Evolutionary conservation across 768 basidiomycete genomes (phyloP).

Genomic region (Boletales sp.): DNA sequence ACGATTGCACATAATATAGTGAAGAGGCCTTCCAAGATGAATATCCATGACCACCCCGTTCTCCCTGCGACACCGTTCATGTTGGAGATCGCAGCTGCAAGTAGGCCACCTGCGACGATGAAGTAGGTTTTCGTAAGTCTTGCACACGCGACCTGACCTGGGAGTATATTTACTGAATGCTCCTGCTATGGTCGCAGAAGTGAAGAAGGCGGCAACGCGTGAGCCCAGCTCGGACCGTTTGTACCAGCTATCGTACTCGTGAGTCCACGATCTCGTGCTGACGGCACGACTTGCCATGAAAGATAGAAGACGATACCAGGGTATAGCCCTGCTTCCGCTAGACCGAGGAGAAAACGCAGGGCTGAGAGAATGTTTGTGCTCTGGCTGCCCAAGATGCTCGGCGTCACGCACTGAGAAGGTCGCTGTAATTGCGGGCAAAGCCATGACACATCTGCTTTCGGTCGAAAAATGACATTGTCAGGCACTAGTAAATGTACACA

Average conservation of each 20-base stretch:
- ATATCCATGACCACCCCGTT: constrained; percentile 69
- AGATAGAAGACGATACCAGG: constrained; percentile 59
- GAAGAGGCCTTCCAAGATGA: constrained; percentile 69
- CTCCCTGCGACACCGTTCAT: constrained; percentile 67
- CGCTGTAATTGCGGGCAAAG: constrained; percentile 55
- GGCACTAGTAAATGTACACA: constrained; percentile 1
- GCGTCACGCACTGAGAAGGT: constrained; percentile 48
- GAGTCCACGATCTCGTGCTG: neutral
- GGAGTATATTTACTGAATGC: constrained; percentile 55
- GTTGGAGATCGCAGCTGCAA: constrained; percentile 64
- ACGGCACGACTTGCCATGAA: constrained; percentile 40
- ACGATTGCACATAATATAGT: constrained; percentile 56
- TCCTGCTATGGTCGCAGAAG: constrained; percentile 74
- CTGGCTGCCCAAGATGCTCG: neutral
- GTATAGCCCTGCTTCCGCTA: constrained; percentile 51
- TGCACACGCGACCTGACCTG: neutral
- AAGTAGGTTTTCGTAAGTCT: too few species aligned
- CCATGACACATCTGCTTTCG: constrained; percentile 56
- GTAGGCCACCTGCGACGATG: constrained; percentile 46
- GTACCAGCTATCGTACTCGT: constrained; percentile 58
- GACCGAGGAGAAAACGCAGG: constrained; percentile 56
- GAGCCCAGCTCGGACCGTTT: constrained; percentile 71
- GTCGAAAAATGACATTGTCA: neutral
- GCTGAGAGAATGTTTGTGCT: constrained; percentile 31
- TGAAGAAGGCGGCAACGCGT: constrained; percentile 73